phyloP scores from a whole-genome alignment of 2,329 filamentous ascomycete species.

The Beauveria pseudobassiana region DNA sequence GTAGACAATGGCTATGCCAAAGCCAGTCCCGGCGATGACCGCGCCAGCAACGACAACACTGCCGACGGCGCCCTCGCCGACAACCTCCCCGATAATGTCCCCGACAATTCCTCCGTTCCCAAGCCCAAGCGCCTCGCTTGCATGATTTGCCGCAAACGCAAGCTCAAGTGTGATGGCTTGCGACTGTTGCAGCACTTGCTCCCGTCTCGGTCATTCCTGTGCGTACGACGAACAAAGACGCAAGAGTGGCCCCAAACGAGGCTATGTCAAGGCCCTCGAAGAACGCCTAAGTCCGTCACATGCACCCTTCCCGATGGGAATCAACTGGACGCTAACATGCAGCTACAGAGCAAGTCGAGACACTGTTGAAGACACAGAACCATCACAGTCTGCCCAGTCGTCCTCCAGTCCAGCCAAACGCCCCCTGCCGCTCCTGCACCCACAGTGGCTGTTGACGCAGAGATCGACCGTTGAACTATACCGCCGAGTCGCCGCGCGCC shows the following conservation, averaged over 20 bases:
- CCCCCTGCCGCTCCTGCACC: slow-evolving; percentile 19
- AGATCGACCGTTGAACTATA: slow-evolving; percentile 48
- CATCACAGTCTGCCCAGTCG: slow-evolving; percentile 20
- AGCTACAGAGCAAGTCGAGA: slow-evolving; percentile 78
- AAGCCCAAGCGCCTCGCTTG: slow-evolving; percentile 93
- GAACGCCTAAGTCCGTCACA: slow-evolving; percentile 71
- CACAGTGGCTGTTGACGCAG: slow-evolving; percentile 37
- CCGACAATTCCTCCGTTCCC: slow-evolving; percentile 52
- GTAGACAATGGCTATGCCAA: slow-evolving; percentile 28
- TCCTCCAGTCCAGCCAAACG: not conserved
- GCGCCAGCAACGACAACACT: slow-evolving; percentile 15
- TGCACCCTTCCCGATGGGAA: not conserved
- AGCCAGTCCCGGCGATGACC: slow-evolving; percentile 17
- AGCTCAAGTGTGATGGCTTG: slow-evolving; percentile 80
- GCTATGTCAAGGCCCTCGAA: slow-evolving; percentile 90
- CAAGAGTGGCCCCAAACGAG: slow-evolving; percentile 90
- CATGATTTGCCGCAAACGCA: slow-evolving; percentile 86
- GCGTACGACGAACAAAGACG: slow-evolving; percentile 87
- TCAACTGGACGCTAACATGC: slow-evolving; percentile 13
- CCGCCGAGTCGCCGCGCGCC: slow-evolving; percentile 44
- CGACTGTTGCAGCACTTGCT: slow-evolving; percentile 85
- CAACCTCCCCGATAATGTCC: slow-evolving; percentile 31
- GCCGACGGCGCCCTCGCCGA: slow-evolving; percentile 20
- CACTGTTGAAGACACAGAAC: slow-evolving; percentile 75
- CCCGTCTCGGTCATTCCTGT: slow-evolving; percentile 77